Base-by-base conservation (phyloP, 192 early-diverging fungal genomes). In the Gonapodya prolifera region DNA sequence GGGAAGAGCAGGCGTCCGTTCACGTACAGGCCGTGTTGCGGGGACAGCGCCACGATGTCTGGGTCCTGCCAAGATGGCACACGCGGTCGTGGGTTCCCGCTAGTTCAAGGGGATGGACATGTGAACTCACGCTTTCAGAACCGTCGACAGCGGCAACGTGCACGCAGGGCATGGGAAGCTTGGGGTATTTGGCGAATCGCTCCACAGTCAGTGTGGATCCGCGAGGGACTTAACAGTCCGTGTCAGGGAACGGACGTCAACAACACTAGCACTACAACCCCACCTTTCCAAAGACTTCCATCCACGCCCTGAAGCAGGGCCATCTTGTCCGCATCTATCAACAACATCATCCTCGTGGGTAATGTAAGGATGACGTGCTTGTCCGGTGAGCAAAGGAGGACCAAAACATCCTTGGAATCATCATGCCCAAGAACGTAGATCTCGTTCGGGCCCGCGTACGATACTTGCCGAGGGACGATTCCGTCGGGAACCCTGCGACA, bases 1-100 rank as follows among this genome's bases (percentile, higher is more conserved):
- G 89, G 80, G 31, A 92, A 87, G 13, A 99, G 78, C 31, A 94
- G 77, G 1, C 82, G 88, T 69, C 84, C 83, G 71, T 92, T 91
- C 35, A 88, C 89, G 82, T 91, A 96, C n/a, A 99, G 88, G 76
- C 93, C 92, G 82, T 93, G 93, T 78, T 93, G 89, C 32, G 87
- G 83, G 0, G 87, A 90, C 30, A 95, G 87, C 2, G 91, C 95
- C 79, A 98, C 83, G 8, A 94, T 81, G 13, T 87, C 77, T 69
- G 76, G 79, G 77, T 88, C 81, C 69, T 70, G 28, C 70, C 30
- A 77, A 23, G 18, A 29, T 36, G 73, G n/a, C n/a, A n/a, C n/a
- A n/a, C n/a, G n/a, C n/a, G n/a, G n/a, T n/a, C n/a, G n/a, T n/a
- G 34, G 70, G 30, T 83, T 74, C 29, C 33, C 75, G 34, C 76